Conservation (phyloP, 2,329 filamentous ascomycete species). For the Colletotrichum sp. region DNA sequence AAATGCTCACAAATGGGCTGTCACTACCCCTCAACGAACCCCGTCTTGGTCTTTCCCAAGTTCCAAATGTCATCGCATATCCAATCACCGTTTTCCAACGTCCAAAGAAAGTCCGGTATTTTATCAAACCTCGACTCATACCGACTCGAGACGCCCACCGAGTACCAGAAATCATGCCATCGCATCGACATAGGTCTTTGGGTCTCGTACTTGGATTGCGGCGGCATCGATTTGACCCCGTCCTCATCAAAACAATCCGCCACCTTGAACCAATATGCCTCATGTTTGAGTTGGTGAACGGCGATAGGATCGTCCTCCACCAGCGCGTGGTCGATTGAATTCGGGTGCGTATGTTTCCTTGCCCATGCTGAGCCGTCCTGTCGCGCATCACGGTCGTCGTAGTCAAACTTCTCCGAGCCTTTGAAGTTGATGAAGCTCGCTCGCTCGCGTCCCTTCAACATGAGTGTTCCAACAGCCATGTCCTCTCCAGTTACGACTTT, state of each 20-base stretch:
- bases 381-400: slow-evolving; percentile 29
- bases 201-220: neutral
- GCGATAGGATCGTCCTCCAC: slow-evolving; percentile 26
- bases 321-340: slow-evolving; percentile 28
- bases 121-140: slow-evolving; percentile 25
- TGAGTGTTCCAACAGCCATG: slow-evolving; percentile 31
- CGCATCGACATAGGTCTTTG: slow-evolving; percentile 14
- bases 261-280: slow-evolving; percentile 29
- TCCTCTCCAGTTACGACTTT: slow-evolving; percentile 33
- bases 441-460: slow-evolving; percentile 27
- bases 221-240: slow-evolving; percentile 26
- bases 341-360: slow-evolving; percentile 25
- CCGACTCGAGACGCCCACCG: slow-evolving; percentile 19
- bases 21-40: neutral
- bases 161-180: slow-evolving; percentile 29
- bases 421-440: slow-evolving; percentile 32
- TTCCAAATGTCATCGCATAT: slow-evolving; percentile 31
- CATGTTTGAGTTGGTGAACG: slow-evolving; percentile 31
- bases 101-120: slow-evolving; percentile 27
- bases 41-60: slow-evolving; percentile 23
- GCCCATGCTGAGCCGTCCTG: slow-evolving; percentile 33
- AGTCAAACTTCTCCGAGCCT: slow-evolving; percentile 35
- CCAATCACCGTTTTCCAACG: slow-evolving; percentile 22
- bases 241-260: slow-evolving; percentile 31
- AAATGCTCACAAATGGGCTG: neutral